These are phyloP conservation scores for Solanum pennellii DNA, from an alignment of 257 asterid species.

Conservation along the genomic window DNA sequence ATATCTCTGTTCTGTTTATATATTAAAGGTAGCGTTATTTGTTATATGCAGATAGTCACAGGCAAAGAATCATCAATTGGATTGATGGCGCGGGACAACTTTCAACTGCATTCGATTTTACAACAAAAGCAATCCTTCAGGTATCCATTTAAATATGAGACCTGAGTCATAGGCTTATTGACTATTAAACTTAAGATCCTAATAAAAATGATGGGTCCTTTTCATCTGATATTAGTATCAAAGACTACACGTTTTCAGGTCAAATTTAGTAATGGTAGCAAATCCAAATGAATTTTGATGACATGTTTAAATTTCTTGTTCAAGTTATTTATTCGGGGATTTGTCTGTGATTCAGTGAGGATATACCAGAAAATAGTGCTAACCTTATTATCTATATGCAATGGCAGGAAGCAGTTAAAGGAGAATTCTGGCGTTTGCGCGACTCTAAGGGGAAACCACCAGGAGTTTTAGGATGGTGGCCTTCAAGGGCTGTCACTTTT, in stretches of 20 bases:
- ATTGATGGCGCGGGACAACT: slow-evolving; percentile 76
- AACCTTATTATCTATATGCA: background rate
- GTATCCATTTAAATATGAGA: slow-evolving; percentile 11
- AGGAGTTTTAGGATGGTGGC: slow-evolving; percentile 96
- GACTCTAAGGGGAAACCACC: slow-evolving; percentile 85
- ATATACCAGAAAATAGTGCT: background rate
- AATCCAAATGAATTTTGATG: background rate
- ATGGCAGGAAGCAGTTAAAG: slow-evolving; percentile 81
- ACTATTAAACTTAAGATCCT: background rate
- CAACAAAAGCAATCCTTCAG: slow-evolving; percentile 96
- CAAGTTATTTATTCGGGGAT: background rate
- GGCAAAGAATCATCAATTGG: slow-evolving; percentile 89
- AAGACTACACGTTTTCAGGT: background rate
- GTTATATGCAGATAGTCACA: slow-evolving; percentile 61
- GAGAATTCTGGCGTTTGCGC: slow-evolving; percentile 85
- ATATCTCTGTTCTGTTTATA: background rate
- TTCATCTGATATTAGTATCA: background rate
- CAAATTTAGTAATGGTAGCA: background rate
- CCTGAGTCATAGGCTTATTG: background rate
- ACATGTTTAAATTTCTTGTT: background rate
- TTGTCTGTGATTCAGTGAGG: background rate
- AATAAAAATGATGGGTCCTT: background rate
- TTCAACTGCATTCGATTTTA: slow-evolving; percentile 93
- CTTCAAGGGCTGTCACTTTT: slow-evolving; percentile 89
- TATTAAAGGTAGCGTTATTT: background rate